These are phyloP conservation scores for Takakia lepidozioides DNA, from an alignment of 225 moss, liverwort and hornwort genomes.

Conservation along the genomic window DNA sequence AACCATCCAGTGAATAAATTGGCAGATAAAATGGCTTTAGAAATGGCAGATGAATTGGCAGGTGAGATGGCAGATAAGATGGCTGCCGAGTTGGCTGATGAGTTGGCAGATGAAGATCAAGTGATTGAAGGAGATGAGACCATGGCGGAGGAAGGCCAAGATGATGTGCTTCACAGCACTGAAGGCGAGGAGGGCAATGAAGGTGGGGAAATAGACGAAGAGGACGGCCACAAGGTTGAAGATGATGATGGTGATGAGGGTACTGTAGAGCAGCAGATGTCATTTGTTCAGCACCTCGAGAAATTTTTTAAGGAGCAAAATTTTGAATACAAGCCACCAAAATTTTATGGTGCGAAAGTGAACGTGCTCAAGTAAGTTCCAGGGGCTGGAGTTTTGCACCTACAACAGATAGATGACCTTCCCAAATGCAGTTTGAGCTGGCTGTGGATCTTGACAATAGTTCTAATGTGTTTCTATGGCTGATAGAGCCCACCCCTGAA, in stretches of 20 bases:
- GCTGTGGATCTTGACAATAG: no score
- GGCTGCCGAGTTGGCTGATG: slow-evolving; percentile 43
- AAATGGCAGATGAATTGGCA: slow-evolving; percentile 34
- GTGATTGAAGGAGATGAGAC: slow-evolving; percentile 46
- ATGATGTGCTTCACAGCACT: slow-evolving; percentile 31
- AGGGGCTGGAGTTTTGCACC: no score
- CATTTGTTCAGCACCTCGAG: slow-evolving; percentile 65
- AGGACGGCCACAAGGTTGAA: slow-evolving; percentile 43
- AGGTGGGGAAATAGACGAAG: slow-evolving; percentile 49
- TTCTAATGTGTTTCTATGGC: no score
- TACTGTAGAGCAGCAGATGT: slow-evolving; percentile 54
- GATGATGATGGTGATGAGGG: slow-evolving; percentile 65
- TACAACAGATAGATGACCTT: no score
- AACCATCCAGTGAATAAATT: slow-evolving; percentile 25
- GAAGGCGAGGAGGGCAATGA: slow-evolving; percentile 49
- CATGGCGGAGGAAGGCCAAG: slow-evolving; percentile 14
- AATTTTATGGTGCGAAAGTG: slow-evolving; percentile 88
- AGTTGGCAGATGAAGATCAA: slow-evolving; percentile 68
- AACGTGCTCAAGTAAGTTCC: slow-evolving; percentile 98
- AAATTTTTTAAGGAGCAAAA: slow-evolving; percentile 72
- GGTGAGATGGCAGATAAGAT: slow-evolving; percentile 41
- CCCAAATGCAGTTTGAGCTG: no score
- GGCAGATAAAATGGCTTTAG: slow-evolving; percentile 35
- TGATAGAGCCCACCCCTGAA: no score
- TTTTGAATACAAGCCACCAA: slow-evolving; percentile 90